A percentile compares a stretch with the other conserved stretches of the same genome.
Evolutionary conservation across 805 yeast species (phyloP).

Genomic region (Starmerella cellae): DNA sequence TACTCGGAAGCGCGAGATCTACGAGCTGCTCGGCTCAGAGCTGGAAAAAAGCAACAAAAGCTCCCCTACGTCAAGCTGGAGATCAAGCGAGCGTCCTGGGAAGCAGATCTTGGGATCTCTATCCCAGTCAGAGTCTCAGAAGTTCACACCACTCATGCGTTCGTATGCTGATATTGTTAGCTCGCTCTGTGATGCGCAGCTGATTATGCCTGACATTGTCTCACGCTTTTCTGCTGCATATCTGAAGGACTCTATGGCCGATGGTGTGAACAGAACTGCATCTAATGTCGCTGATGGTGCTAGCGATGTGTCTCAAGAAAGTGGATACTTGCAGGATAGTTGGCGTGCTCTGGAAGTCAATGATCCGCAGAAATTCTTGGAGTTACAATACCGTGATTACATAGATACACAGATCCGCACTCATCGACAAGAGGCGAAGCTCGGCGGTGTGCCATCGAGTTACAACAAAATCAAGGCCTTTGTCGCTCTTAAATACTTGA

Average conservation of each 20-base stretch:
- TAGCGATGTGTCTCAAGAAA: background rate
- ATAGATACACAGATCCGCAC: constrained; percentile 51
- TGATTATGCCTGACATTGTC: constrained; percentile 12
- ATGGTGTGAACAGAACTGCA: background rate
- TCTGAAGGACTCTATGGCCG: background rate
- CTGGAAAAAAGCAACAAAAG: background rate
- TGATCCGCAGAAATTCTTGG: constrained; percentile 36
- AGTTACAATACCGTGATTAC: constrained; percentile 62
- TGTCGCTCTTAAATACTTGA: constrained; percentile 34
- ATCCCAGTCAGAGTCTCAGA: constrained; percentile 4
- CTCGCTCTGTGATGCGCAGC: constrained; percentile 10
- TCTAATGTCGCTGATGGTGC: background rate
- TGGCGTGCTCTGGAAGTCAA: constrained; percentile 16
- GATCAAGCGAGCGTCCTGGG: background rate
- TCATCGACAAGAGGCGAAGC: constrained; percentile 35
- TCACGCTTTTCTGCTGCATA: constrained; percentile 8
- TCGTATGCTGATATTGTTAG: constrained; percentile 12
- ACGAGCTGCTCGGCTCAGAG: constrained; percentile 48
- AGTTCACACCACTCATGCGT: constrained; percentile 13
- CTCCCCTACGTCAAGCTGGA: background rate
- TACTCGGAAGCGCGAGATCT: constrained; percentile 56
- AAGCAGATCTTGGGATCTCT: background rate
- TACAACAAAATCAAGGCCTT: constrained; percentile 59
- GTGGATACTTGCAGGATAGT: constrained; percentile 12
- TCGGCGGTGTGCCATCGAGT: constrained; percentile 59